A percentile compares a stretch with the other conserved stretches of the same genome.
phyloP scores from a whole-genome alignment of 2,329 filamentous ascomycete species.

The Talaromyces sp. region DNA sequence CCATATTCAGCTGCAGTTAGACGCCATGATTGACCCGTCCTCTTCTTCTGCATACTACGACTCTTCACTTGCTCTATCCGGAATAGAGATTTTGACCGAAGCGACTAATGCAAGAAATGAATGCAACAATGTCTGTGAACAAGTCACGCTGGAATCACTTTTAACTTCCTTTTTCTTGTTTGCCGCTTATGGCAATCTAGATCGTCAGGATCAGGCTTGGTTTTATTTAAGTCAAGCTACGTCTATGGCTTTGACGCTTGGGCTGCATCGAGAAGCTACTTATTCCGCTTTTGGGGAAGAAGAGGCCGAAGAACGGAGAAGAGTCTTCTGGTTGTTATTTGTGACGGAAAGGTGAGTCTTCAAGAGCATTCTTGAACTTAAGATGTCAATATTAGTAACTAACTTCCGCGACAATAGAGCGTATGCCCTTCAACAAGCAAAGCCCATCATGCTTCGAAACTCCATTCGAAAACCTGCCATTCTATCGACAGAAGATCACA shows the following conservation, averaged over 20 bases:
- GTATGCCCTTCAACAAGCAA: slow-evolving; percentile 67
- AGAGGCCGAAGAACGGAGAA: slow-evolving; percentile 62
- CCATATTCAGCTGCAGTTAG: slow-evolving; percentile 44
- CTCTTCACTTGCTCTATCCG: slow-evolving; percentile 58
- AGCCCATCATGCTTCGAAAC: slow-evolving; percentile 67
- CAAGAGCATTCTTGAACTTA: background rate
- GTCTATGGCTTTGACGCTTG: slow-evolving; percentile 55
- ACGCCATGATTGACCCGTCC: slow-evolving; percentile 28
- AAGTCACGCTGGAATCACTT: slow-evolving; percentile 39
- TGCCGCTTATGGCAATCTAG: slow-evolving; percentile 66
- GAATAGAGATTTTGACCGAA: slow-evolving; percentile 66
- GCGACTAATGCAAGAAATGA: slow-evolving; percentile 46
- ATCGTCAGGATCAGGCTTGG: slow-evolving; percentile 74
- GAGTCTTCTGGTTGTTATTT: slow-evolving; percentile 71
- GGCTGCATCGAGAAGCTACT: slow-evolving; percentile 43
- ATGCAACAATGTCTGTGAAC: slow-evolving; percentile 42
- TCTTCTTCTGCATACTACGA: slow-evolving; percentile 51
- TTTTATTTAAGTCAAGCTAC: slow-evolving; percentile 74
- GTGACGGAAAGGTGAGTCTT: slow-evolving; percentile 62
- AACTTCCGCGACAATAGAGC: slow-evolving; percentile 47
- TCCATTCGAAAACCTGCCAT: slow-evolving; percentile 63
- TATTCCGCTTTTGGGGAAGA: slow-evolving; percentile 50
- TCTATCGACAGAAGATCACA: slow-evolving; percentile 55
- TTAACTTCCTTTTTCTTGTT: slow-evolving; percentile 79
- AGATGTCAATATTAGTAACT: background rate